These are phyloP conservation scores for Tarenaya hassleriana DNA, from an alignment of 345 rosid species.

Conservation along the genomic window DNA sequence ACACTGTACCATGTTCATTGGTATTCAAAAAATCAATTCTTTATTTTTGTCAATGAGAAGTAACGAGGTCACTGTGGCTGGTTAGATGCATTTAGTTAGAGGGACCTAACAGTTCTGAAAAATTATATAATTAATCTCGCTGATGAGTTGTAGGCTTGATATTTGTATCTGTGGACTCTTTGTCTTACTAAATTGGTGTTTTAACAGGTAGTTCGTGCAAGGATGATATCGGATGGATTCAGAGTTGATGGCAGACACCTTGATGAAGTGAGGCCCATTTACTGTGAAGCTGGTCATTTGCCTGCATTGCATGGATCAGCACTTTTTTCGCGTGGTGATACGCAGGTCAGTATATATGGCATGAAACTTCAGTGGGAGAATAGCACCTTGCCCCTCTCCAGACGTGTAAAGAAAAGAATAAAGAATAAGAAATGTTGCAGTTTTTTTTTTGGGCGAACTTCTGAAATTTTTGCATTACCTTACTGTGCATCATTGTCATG, in stretches of 20 bases:
- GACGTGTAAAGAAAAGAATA: too few relatives aligned
- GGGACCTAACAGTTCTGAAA: constrained; percentile 1
- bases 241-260: constrained; percentile 89
- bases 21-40: background rate
- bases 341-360: constrained; percentile 50
- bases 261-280: constrained; percentile 79
- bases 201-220: constrained; percentile 72
- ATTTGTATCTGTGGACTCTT: constrained; percentile 12
- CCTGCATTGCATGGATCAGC: constrained; percentile 86
- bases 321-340: constrained; percentile 89
- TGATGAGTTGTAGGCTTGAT: constrained; percentile 12
- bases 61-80: constrained; percentile 5
- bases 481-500: too few relatives aligned
- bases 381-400: too few relatives aligned
- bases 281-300: constrained; percentile 64
- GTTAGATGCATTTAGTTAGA: constrained; percentile 6
- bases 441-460: too few relatives aligned
- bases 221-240: constrained; percentile 72
- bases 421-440: too few relatives aligned
- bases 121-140: background rate
- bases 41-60: constrained; percentile 4
- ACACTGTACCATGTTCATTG: background rate
- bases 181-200: constrained; percentile 18
- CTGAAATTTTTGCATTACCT: too few relatives aligned
- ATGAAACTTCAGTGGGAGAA: constrained; percentile 14